A percentile compares a stretch with the other conserved stretches of the same genome.
phyloP scores from a whole-genome alignment of 495 filamentous ascomycete species.

The Lophium mytilinum region DNA sequence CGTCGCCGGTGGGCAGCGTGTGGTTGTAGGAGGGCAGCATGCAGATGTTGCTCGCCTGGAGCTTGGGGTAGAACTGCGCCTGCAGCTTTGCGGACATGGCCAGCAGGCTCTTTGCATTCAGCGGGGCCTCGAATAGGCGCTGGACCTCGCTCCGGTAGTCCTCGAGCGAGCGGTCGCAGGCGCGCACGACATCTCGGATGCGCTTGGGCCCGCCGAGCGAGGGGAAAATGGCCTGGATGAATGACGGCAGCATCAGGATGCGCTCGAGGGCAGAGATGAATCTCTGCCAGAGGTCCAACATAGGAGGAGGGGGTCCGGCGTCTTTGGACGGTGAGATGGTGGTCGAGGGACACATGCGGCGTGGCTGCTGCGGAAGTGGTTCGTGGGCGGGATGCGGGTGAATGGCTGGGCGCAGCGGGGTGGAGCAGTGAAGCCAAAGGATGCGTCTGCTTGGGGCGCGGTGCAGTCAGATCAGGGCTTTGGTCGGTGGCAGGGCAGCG shows the following conservation, averaged over 20 bases:
- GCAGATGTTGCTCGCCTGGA: constrained; percentile 47
- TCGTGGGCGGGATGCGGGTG: constrained; percentile 21
- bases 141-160: constrained; percentile 46
- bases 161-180: constrained; percentile 36
- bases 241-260: constrained; percentile 45
- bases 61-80: constrained; percentile 47
- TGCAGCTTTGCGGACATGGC: constrained; percentile 52
- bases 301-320: constrained; percentile 4
- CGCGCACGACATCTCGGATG: constrained; percentile 28
- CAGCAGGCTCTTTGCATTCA: constrained; percentile 35
- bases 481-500: too few relatives aligned
- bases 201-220: constrained; percentile 30
- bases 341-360: constrained; percentile 3
- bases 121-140: constrained; percentile 40
- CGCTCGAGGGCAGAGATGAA: constrained; percentile 43
- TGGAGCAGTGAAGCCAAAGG: too few relatives aligned
- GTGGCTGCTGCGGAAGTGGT: constrained; percentile 4
- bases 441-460: too few relatives aligned
- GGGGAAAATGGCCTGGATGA: constrained; percentile 43
- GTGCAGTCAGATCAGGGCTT: background rate
- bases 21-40: constrained; percentile 64
- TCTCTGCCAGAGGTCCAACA: constrained; percentile 49
- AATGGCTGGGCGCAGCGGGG: background rate
- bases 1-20: constrained; percentile 51
- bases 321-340: background rate